These are phyloP conservation scores for Pseudogymnoascus sp. DNA, from an alignment of 2,329 filamentous ascomycete species.

Conservation along the genomic window DNA sequence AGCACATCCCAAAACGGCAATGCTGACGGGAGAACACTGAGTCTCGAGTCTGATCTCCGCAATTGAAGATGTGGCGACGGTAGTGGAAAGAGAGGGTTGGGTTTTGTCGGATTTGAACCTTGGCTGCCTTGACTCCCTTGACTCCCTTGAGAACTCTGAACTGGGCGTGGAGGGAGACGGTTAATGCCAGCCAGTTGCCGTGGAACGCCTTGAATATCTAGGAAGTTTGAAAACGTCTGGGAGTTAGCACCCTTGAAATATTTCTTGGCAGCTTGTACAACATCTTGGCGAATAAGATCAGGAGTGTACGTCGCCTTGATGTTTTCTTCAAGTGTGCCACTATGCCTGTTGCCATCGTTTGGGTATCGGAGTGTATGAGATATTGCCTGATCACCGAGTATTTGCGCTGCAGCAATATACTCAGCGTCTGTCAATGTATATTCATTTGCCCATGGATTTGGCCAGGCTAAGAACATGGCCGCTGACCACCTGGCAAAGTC, in stretches of 20 bases:
- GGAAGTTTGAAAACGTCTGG: constrained; percentile 39
- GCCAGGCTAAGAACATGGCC: constrained; percentile 48
- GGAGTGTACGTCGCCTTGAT: background rate
- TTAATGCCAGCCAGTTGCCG: constrained; percentile 40
- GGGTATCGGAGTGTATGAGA: constrained; percentile 35
- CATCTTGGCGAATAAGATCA: constrained; percentile 35
- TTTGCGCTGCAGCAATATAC: constrained; percentile 57
- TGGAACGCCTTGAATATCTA: constrained; percentile 51
- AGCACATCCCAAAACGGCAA: constrained; percentile 76
- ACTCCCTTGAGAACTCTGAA: constrained; percentile 6
- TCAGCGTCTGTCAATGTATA: constrained; percentile 43
- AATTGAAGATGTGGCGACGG: constrained; percentile 64
- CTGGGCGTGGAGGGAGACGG: constrained; percentile 33
- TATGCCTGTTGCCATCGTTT: constrained; percentile 18
- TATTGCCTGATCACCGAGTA: constrained; percentile 62
- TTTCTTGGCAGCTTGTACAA: constrained; percentile 36
- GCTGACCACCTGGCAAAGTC: constrained; percentile 34
- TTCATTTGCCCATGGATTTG: constrained; percentile 39
- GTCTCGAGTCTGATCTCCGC: constrained; percentile 56
- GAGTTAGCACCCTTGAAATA: constrained; percentile 35
- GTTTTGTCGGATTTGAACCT: constrained; percentile 28
- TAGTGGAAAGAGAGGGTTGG: constrained; percentile 51
- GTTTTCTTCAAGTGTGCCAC: constrained; percentile 8
- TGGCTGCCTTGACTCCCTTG: constrained; percentile 16
- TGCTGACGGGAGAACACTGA: constrained; percentile 67